Conservation (phyloP, 192 early-diverging fungal species). For the Rhizophagus prolifer region DNA sequence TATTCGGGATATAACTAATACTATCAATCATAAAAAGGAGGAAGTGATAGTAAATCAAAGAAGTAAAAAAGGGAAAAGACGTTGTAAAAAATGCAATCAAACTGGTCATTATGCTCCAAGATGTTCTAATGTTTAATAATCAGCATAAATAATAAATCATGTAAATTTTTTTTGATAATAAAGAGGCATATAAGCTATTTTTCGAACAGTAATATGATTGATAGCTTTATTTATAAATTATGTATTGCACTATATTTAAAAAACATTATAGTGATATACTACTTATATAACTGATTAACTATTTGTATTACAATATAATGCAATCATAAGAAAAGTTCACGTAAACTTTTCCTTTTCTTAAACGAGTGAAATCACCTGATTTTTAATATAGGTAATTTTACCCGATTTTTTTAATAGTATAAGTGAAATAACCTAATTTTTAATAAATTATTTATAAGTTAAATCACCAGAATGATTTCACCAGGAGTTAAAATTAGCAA, state of each 20-base stretch:
- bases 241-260: too few relatives aligned
- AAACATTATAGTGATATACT: too few relatives aligned
- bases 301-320: too few relatives aligned
- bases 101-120: neutral
- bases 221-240: too few relatives aligned
- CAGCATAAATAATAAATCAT: too few relatives aligned
- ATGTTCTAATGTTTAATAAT: neutral
- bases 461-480: neutral
- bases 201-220: too few relatives aligned
- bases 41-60: neutral
- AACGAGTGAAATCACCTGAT: neutral
- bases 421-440: neutral
- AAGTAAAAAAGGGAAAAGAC: neutral
- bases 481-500: neutral
- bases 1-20: constrained; percentile 2
- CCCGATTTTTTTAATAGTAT: too few relatives aligned
- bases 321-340: too few relatives aligned
- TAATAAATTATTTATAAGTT: neutral
- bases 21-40: neutral
- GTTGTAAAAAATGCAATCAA: neutral
- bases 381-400: neutral
- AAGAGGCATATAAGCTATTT: neutral
- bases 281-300: too few relatives aligned
- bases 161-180: neutral
- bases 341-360: too few relatives aligned